Conservation (phyloP, 106 monocot genomes). For the Posidonia australis region DNA sequence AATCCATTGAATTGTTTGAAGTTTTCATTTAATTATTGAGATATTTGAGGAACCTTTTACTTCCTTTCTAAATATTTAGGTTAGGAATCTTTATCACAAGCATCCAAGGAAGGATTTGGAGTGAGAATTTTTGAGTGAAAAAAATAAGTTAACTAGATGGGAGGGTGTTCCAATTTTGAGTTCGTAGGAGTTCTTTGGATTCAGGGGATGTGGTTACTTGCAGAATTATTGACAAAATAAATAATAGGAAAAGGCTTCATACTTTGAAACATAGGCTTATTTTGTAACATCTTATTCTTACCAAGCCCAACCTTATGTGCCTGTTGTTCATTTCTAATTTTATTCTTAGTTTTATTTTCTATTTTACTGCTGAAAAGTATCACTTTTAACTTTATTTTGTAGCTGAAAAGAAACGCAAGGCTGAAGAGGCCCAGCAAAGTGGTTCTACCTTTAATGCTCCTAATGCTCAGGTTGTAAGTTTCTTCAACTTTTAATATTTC, state of each 20-base stretch:
- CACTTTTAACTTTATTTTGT: conserved; percentile 5
- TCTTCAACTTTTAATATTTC: neutral
- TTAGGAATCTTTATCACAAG: neutral
- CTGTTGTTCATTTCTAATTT: neutral
- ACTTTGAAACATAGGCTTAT: neutral
- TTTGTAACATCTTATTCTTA: neutral
- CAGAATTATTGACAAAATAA: no score
- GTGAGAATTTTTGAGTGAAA: no score
- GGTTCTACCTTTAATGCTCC: conserved; percentile 39
- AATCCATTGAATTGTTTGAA: neutral
- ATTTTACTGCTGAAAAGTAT: no score
- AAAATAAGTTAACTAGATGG: no score
- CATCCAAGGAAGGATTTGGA: no score
- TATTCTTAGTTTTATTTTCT: no score
- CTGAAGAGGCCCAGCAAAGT: conserved; percentile 52
- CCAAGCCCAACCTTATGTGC: neutral
- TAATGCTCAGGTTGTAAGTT: conserved; percentile 56
- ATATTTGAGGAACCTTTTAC: no score
- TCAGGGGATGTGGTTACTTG: no score
- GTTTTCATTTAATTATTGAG: neutral
- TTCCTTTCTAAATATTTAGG: neutral
- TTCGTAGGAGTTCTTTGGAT: no score
- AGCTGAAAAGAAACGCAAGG: conserved; percentile 68
- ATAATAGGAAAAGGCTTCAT: no score
- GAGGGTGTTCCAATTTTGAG: no score